Conservation (phyloP, 176 grass and related monocot species). For the Pharus latifolius region DNA sequence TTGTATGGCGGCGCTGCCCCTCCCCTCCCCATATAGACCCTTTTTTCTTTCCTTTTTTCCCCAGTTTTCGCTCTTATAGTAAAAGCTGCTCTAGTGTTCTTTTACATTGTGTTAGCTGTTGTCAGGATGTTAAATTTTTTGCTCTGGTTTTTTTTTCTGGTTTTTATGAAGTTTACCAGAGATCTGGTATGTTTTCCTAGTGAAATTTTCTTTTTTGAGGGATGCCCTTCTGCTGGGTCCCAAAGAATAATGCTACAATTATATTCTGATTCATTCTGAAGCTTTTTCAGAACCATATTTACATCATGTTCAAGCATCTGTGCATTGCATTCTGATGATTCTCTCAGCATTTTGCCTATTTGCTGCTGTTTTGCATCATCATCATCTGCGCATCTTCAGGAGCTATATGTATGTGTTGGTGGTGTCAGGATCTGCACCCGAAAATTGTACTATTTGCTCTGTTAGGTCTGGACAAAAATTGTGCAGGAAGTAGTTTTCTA, state of each 20-base stretch:
- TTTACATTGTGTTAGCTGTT: slow-evolving; percentile 50
- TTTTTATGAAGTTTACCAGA: slow-evolving; percentile 63
- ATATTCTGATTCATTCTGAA: slow-evolving; percentile 46
- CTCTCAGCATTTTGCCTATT: slow-evolving; percentile 17
- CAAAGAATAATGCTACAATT: slow-evolving; percentile 40
- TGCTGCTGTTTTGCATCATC: background rate
- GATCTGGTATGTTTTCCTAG: slow-evolving; percentile 52
- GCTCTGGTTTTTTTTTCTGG: slow-evolving; percentile 4
- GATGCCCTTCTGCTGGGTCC: slow-evolving; percentile 23
- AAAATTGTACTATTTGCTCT: too few species aligned
- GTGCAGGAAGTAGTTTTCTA: too few species aligned
- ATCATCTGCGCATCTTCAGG: background rate
- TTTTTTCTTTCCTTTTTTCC: slow-evolving; percentile 28
- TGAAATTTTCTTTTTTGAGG: slow-evolving; percentile 49
- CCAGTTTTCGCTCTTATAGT: slow-evolving; percentile 40
- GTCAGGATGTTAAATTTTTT: slow-evolving; percentile 25
- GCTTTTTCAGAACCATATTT: too few species aligned
- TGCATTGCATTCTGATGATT: slow-evolving; percentile 33
- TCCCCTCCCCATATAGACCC: slow-evolving; percentile 42
- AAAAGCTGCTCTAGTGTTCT: slow-evolving; percentile 43
- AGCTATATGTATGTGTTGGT: too few species aligned
- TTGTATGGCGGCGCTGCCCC: slow-evolving; percentile 35
- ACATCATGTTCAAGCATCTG: slow-evolving; percentile 6
- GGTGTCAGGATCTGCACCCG: too few species aligned
- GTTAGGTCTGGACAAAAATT: too few species aligned